phyloP scores from a whole-genome alignment of 352 stramenopile genomes.

The Phytophthora multivora region DNA sequence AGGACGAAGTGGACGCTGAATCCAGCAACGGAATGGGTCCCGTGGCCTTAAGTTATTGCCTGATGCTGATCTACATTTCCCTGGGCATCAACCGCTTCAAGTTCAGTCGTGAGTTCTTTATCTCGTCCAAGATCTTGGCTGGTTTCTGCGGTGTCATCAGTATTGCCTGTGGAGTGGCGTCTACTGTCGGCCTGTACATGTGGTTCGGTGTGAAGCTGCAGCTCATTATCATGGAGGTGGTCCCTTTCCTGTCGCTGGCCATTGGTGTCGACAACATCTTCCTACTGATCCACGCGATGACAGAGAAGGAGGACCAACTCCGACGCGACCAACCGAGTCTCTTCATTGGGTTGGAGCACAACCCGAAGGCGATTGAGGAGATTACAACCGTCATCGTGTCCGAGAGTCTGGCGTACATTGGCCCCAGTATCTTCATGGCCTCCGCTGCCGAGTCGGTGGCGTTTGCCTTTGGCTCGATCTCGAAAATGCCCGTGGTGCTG shows the following conservation, averaged over 20 bases:
- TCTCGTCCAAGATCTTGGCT: conserved; percentile 55
- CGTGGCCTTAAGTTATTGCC: conserved; percentile 49
- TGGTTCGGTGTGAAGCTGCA: conserved; percentile 60
- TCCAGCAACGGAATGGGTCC: conserved; percentile 50
- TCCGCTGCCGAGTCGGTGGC: conserved; percentile 52
- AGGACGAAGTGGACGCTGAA: conserved; percentile 59
- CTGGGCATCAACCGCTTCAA: conserved; percentile 65
- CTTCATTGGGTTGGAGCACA: conserved; percentile 44
- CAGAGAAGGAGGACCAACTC: conserved; percentile 45
- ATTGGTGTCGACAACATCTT: conserved; percentile 79
- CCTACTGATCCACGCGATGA: conserved; percentile 57
- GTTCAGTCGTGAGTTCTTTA: conserved; percentile 48
- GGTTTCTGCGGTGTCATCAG: conserved; percentile 60
- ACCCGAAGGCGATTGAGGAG: conserved; percentile 37
- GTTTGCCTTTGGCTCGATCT: conserved; percentile 66
- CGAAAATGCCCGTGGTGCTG: conserved; percentile 58
- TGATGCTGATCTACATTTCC: conserved; percentile 74
- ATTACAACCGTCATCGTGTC: conserved; percentile 41
- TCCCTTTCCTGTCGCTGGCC: conserved; percentile 64
- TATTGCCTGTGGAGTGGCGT: conserved; percentile 55
- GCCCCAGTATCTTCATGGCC: conserved; percentile 67
- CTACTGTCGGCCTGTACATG: conserved; percentile 66
- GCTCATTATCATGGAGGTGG: conserved; percentile 71
- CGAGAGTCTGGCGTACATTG: conserved; percentile 48
- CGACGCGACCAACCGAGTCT: conserved; percentile 32